These are phyloP conservation scores for Groenewaldozyma auringiensis DNA, from an alignment of 1,139 yeast genomes.

Conservation along the genomic window DNA sequence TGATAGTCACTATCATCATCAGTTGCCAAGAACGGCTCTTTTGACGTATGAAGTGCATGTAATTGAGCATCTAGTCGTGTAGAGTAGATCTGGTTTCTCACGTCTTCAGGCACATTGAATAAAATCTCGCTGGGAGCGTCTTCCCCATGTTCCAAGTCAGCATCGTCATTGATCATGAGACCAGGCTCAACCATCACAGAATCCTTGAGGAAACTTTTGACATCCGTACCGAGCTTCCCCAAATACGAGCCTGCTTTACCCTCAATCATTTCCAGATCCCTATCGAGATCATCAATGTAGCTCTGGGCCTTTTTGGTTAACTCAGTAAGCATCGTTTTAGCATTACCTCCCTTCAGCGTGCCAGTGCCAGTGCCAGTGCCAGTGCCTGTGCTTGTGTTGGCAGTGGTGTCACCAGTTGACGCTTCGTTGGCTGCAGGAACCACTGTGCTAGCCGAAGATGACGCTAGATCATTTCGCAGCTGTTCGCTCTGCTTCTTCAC, in stretches of 20 bases:
- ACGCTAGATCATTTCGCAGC: constrained; percentile 33
- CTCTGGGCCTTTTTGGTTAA: constrained; percentile 42
- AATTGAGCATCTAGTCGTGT: constrained; percentile 55
- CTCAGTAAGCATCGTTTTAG: constrained; percentile 27
- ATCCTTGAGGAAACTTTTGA: constrained; percentile 44
- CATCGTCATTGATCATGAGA: constrained; percentile 10
- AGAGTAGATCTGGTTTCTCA: constrained; percentile 36
- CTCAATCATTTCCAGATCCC: constrained; percentile 61
- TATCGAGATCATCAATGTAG: constrained; percentile 60
- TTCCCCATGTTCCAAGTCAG: constrained; percentile 28
- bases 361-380: constrained; percentile 3
- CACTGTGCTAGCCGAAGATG: neutral
- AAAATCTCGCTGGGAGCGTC: constrained; percentile 35
- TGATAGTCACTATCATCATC: constrained; percentile 31
- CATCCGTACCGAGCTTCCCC: constrained; percentile 43
- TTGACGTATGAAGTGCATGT: constrained; percentile 42
- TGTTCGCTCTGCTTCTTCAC: constrained; percentile 30
- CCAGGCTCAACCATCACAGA: constrained; percentile 40
- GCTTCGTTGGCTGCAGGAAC: constrained; percentile 1
- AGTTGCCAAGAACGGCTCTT: constrained; percentile 36
- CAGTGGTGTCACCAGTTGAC: neutral
- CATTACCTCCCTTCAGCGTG: neutral
- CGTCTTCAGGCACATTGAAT: constrained; percentile 38
- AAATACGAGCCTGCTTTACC: constrained; percentile 55
- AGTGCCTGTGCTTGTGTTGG: constrained; percentile 15